Conservation (phyloP, 2,329 filamentous ascomycete genomes). For the Didymella keratinophila region DNA sequence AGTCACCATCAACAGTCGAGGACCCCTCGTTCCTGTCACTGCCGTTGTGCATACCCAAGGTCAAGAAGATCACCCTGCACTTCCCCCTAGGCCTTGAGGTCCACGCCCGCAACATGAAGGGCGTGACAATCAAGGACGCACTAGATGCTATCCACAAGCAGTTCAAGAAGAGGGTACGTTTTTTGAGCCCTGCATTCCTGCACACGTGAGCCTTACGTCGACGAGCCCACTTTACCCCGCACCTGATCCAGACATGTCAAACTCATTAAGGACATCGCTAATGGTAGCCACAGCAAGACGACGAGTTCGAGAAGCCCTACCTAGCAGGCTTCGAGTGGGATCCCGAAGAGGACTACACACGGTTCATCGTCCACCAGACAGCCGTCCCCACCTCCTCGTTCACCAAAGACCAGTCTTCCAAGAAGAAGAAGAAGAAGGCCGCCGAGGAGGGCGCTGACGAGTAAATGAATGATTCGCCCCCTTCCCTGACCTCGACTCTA, state of each 20-base stretch:
- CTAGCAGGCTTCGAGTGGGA: constrained; percentile 97
- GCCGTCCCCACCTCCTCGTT: constrained; percentile 59
- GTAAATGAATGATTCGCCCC: constrained; percentile 51
- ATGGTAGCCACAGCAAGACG: constrained; percentile 71
- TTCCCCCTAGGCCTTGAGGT: constrained; percentile 90
- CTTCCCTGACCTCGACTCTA: constrained; percentile 45
- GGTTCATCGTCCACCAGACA: constrained; percentile 85
- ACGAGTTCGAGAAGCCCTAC: constrained; percentile 87
- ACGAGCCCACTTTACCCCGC: constrained; percentile 14
- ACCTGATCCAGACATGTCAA: background rate
- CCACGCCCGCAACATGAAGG: constrained; percentile 88
- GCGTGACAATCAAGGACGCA: constrained; percentile 96
- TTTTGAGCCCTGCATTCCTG: constrained; percentile 1
- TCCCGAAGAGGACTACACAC: constrained; percentile 88
- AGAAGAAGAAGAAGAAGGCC: constrained; percentile 52
- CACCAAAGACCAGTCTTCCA: constrained; percentile 55
- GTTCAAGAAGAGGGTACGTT: constrained; percentile 90
- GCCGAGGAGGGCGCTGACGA: constrained; percentile 37
- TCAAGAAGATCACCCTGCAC: constrained; percentile 94
- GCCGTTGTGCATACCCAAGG: constrained; percentile 77
- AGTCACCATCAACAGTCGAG: constrained; percentile 77
- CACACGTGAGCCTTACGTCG: background rate
- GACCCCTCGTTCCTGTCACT: constrained; percentile 87
- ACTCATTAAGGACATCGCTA: constrained; percentile 23
- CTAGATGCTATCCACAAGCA: constrained; percentile 94